phyloP scores from a whole-genome alignment of 208 protist genomes.

The Trypanosoma rangeli region DNA sequence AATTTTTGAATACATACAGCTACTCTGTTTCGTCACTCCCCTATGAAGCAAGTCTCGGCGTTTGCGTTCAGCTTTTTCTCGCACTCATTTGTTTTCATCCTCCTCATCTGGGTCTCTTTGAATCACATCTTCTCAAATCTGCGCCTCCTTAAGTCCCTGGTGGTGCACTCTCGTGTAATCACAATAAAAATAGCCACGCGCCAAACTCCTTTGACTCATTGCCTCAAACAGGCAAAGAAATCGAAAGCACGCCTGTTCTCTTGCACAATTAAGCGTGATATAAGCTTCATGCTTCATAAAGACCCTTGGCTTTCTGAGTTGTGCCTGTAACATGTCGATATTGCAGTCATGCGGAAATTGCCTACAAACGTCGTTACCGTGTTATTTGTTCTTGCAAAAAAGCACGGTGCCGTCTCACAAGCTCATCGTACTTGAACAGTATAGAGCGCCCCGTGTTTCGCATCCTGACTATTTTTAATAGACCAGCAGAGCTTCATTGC shows the following conservation, averaged over 20 bases:
- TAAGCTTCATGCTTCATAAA: conserved; percentile 44
- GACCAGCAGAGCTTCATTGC: conserved; percentile 45
- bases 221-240: conserved; percentile 16
- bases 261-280: conserved; percentile 26
- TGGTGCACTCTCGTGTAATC: conserved; percentile 24
- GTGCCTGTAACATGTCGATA: conserved; percentile 20
- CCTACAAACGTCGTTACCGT: conserved; percentile 4
- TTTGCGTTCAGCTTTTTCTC: conserved; percentile 12
- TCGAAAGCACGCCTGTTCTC: conserved; percentile 17
- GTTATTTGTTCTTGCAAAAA: conserved; percentile 16
- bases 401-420: conserved; percentile 32
- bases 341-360: conserved; percentile 18
- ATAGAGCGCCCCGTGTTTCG: conserved; percentile 47
- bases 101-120: conserved; percentile 13
- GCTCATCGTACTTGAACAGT: conserved; percentile 27
- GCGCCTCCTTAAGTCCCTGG: conserved; percentile 24
- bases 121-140: conserved; percentile 15
- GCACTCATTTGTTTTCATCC: conserved; percentile 15
- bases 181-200: conserved; percentile 17
- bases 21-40: conserved; percentile 8
- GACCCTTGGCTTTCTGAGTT: conserved; percentile 42
- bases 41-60: conserved; percentile 3
- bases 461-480: conserved; percentile 53
- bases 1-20: conserved; percentile 28
- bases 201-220: conserved; percentile 17